These are phyloP conservation scores for Paraconiothyrium brasiliense DNA, from an alignment of 2,329 filamentous ascomycete genomes.

Conservation along the genomic window DNA sequence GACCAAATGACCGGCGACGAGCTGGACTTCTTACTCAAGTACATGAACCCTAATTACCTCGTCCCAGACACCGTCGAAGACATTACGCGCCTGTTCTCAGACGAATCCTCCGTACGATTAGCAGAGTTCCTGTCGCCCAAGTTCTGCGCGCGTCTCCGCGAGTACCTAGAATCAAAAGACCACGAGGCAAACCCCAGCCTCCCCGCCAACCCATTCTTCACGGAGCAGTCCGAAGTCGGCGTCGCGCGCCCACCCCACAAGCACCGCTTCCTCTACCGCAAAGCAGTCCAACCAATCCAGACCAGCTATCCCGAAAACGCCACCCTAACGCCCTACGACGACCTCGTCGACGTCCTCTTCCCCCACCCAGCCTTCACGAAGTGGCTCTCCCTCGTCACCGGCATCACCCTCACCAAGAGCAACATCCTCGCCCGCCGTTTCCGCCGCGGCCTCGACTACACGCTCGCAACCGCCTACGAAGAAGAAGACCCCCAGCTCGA, in stretches of 20 bases:
- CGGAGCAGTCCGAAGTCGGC: constrained; percentile 52
- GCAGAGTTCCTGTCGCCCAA: constrained; percentile 80
- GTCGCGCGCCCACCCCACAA: constrained; percentile 93
- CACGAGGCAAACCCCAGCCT: constrained; percentile 56
- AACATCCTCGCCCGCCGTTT: constrained; percentile 88
- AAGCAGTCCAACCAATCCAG: constrained; percentile 57
- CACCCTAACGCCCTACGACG: constrained; percentile 65
- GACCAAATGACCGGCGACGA: constrained; percentile 77
- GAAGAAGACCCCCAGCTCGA: constrained; percentile 80
- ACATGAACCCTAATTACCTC: constrained; percentile 88
- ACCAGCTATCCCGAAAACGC: constrained; percentile 46
- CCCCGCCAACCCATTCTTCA: constrained; percentile 42
- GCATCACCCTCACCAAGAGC: constrained; percentile 74
- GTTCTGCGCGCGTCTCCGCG: constrained; percentile 76
- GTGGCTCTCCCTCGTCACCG: constrained; percentile 87
- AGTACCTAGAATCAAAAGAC: constrained; percentile 70
- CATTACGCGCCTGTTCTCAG: constrained; percentile 79
- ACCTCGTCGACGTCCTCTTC: constrained; percentile 82
- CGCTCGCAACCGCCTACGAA: constrained; percentile 85
- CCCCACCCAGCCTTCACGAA: constrained; percentile 87
- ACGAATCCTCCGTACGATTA: constrained; percentile 85
- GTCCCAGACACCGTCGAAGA: constrained; percentile 90
- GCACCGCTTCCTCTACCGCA: constrained; percentile 87
- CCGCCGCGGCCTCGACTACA: constrained; percentile 87
- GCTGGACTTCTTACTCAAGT: constrained; percentile 88